Base-by-base conservation (phyloP, 108 stramenopile species). In the Skeletonema marinoi region DNA sequence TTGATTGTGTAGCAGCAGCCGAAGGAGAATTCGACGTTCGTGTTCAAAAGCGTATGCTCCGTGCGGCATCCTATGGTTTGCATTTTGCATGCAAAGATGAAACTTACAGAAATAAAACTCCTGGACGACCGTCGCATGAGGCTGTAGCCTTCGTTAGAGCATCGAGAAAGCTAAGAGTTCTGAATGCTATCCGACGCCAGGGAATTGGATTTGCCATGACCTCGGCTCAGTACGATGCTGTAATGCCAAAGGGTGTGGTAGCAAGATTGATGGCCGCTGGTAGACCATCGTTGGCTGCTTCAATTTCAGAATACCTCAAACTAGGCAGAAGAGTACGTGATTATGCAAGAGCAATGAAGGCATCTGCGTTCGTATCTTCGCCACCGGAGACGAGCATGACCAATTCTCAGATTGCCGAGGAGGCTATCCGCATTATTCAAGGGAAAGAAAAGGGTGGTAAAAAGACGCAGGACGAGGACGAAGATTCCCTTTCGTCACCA, bases 1-100 rank as follows among this genome's bases (percentile, higher is more conserved):
- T 78, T 76, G 84, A 85, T 16, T 98, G 98, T 77, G 78, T 93
- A 2, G 90, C 88, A 56, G 97, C 97, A 11, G 97, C 98, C 2
- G 78, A 82, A 13, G 90, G 83, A 29, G 96, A 97, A 78, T 96
- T 96, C 70, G 97, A 98, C 68, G 81, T 91, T 38, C 61, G 71
- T 13, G 85, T 85, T 31, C 98, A 98, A 81, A 93, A 97, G 70
- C 74, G 88, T n/a, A 85, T 97, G 68, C 83, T 98, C 65, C 76
- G 93, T 12, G 98, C 98, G 11, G 98, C 97, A 32, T 92, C 92
- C 12, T 97, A 95, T 72, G 98, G 97, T 4, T 95, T 97, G 85
- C 93, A 96, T 61, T 97, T 98, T 77, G 73, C 88, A 13, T 89
- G 87, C 68, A 90, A 88, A 38, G 87, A 87, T 74, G 82, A 73